Evolutionary conservation across 2,329 filamentous ascomycete genomes (phyloP).

Genomic region (Diplodia mutila): DNA sequence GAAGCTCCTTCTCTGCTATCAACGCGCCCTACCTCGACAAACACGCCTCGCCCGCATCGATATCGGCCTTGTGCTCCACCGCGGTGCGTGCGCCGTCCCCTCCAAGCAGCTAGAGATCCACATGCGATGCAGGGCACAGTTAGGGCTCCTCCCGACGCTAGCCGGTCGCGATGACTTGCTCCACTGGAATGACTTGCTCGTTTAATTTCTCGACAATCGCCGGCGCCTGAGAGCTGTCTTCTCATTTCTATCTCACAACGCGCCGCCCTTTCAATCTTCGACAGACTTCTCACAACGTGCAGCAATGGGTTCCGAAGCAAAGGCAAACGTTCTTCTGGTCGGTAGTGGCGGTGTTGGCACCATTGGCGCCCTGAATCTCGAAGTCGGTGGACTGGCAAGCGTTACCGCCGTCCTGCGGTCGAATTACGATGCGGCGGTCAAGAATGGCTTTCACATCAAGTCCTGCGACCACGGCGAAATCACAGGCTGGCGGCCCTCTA

Average conservation of each 20-base stretch:
- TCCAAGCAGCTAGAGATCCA: neutral
- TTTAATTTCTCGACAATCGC: neutral
- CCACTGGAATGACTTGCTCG: neutral
- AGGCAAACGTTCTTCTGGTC: slow-evolving; percentile 55
- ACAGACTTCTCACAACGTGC: neutral
- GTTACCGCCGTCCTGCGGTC: slow-evolving; percentile 62
- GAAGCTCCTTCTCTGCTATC: neutral
- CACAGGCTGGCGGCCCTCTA: slow-evolving; percentile 53
- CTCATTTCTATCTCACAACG: neutral
- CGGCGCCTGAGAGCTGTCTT: neutral
- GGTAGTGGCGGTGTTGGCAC: slow-evolving; percentile 62
- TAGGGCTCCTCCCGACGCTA: neutral
- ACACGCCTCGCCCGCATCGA: neutral
- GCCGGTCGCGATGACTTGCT: slow-evolving; percentile 1
- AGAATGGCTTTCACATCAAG: slow-evolving; percentile 58
- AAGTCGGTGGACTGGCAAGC: slow-evolving; percentile 54
- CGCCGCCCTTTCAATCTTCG: neutral
- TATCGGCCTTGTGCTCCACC: neutral
- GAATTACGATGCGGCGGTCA: slow-evolving; percentile 55
- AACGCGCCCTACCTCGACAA: neutral
- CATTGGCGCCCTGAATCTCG: slow-evolving; percentile 59
- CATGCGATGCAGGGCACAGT: neutral
- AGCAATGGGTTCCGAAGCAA: slow-evolving; percentile 16
- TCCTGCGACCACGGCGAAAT: slow-evolving; percentile 60
- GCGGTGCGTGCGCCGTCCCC: neutral